These are phyloP conservation scores for Selaginella tamariscina DNA, from an alignment of 75 land plant genomes.

Conservation along the genomic window DNA sequence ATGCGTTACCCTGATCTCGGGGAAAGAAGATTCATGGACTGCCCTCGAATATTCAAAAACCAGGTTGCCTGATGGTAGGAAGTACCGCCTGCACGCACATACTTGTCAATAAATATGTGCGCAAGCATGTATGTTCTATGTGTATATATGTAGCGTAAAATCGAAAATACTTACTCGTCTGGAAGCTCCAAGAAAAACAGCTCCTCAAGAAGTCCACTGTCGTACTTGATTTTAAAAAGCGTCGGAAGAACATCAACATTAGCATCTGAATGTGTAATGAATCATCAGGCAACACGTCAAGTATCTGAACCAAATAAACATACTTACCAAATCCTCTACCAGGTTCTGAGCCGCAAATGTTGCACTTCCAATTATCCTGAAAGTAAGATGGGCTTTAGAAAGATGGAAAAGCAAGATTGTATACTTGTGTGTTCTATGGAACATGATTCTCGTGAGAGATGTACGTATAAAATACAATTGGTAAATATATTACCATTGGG, in stretches of 20 bases:
- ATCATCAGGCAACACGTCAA: no score
- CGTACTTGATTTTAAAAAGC: conserved; percentile 39
- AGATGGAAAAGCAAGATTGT: neutral
- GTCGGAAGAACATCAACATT: conserved; percentile 37
- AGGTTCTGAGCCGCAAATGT: conserved; percentile 34
- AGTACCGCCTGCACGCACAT: conserved; percentile 23
- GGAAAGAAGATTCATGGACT: conserved; percentile 36
- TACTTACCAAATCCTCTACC: conserved; percentile 38
- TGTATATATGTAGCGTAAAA: neutral
- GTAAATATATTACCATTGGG: conserved; percentile 26
- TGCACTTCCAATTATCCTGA: conserved; percentile 42
- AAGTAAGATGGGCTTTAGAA: neutral
- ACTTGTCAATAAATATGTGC: no score
- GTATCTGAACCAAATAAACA: no score
- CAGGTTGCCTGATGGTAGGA: conserved; percentile 25
- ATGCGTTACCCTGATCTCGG: conserved; percentile 24
- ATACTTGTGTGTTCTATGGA: no score
- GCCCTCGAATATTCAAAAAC: conserved; percentile 34
- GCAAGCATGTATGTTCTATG: no score
- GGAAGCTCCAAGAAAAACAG: conserved; percentile 31
- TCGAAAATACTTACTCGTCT: conserved; percentile 26
- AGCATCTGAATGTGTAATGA: conserved; percentile 19
- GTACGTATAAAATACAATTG: neutral
- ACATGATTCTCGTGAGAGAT: no score
- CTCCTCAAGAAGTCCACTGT: conserved; percentile 35